Conservation (phyloP, 495 filamentous ascomycete species). For the Tuber aestivum region DNA sequence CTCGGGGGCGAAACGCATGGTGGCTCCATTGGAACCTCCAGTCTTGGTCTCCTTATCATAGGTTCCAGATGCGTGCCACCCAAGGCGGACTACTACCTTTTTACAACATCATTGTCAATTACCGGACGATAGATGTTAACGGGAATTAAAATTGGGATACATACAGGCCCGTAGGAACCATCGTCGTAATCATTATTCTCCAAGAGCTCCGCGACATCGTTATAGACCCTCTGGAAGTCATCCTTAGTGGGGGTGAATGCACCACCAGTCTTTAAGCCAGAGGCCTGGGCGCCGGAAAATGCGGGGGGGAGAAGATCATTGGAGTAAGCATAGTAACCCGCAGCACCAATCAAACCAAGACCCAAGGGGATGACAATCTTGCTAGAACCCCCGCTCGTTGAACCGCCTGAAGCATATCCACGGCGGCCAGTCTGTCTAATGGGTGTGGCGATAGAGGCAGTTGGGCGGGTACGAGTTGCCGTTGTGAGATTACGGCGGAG, state of each 20-base stretch:
- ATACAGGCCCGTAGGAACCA: slow-evolving; percentile 84
- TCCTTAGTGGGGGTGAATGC: slow-evolving; percentile 67
- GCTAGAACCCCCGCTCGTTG: slow-evolving; percentile 49
- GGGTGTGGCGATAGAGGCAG: slow-evolving; percentile 45
- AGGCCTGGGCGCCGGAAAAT: slow-evolving; percentile 40
- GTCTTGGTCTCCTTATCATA: slow-evolving; percentile 86
- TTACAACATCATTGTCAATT: slow-evolving; percentile 45
- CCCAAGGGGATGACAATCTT: slow-evolving; percentile 54
- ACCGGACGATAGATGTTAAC: slow-evolving; percentile 10
- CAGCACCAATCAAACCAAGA: slow-evolving; percentile 59
- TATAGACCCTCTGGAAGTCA: slow-evolving; percentile 95
- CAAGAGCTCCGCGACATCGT: slow-evolving; percentile 70
- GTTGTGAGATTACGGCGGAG: slow-evolving; percentile 35
- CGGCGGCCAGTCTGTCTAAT: slow-evolving; percentile 50
- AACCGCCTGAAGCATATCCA: slow-evolving; percentile 65
- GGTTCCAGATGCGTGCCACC: slow-evolving; percentile 82
- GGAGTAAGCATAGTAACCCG: slow-evolving; percentile 65
- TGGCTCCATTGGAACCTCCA: slow-evolving; percentile 92
- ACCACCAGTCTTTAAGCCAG: slow-evolving; percentile 48
- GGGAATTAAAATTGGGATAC: slow-evolving; percentile 27
- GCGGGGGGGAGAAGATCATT: slow-evolving; percentile 48
- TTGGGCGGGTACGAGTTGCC: slow-evolving; percentile 46
- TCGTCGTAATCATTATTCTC: slow-evolving; percentile 95
- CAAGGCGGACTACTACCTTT: slow-evolving; percentile 67
- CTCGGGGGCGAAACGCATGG: slow-evolving; percentile 95